Evolutionary conservation across 345 rosid species (phyloP), one percentile per base, ranked within the genome.

Genomic region (Pistacia atlantica): DNA sequence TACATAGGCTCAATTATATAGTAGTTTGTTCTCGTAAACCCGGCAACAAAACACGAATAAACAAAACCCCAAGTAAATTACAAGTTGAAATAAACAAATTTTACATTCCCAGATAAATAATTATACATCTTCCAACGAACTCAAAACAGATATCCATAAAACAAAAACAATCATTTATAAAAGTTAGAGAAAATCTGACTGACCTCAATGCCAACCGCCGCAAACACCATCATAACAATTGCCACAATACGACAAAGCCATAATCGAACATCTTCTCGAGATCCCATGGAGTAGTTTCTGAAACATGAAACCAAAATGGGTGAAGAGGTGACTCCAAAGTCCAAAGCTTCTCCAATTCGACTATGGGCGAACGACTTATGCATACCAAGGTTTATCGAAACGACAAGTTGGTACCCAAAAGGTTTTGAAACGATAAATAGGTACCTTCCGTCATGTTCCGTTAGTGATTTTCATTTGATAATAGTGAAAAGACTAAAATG

Each of bases 271-370:
- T 12, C 58, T 10, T 51, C 66, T 18, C 4, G 72, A 38, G 52
- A 58, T 77, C 64, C 85, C 88, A 87, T 84, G 11, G 49, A 65
- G 37, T 25, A 51, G 57, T 18, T 54, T 67, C 78, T 67, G 82
- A 76, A 69, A 73, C 69, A 11, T 7, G 70, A 49, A 72, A 18
- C 42, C 2, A 52, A 67, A 38, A 57, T 35, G 22, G 57, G 55
- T 42, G 46, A 42, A 42, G 9, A 42, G 46, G 6, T 7, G 25
- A 25, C 46, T 5, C 46, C 9, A 8, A 25, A 42, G 7, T 5
- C 46, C 9, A 8, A 25, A 42, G 7, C 45, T 42, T 42, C 45
- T 5, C 6, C 45, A 42, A 25, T 25, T 25, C 25, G 25, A 22
- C 25, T n/a, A n/a, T n/a, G n/a, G n/a, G n/a, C n/a, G n/a, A n/a